phyloP scores from a whole-genome alignment of 192 early-diverging fungal genomes.

The Dissophora ornata region DNA sequence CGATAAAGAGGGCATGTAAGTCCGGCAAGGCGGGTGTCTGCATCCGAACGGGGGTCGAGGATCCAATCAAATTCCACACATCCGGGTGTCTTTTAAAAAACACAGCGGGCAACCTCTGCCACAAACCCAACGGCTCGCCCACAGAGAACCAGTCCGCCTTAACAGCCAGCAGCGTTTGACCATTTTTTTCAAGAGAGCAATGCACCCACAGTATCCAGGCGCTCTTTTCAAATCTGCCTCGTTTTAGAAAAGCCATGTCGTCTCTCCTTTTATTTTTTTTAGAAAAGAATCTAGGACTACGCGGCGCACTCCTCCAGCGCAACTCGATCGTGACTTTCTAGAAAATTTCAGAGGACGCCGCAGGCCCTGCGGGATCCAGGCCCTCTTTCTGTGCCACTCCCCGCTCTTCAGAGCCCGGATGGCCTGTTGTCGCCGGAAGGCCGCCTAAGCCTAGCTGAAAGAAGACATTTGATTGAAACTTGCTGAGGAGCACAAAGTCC shows the following conservation, averaged over 20 bases:
- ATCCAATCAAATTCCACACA: constrained; percentile 6
- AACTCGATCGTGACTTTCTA: too few species aligned
- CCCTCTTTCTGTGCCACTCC: too few species aligned
- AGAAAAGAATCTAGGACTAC: too few species aligned
- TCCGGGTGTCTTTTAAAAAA: constrained; percentile 4
- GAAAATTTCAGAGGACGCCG: too few species aligned
- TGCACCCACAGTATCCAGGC: constrained; percentile 2
- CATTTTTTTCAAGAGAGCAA: background rate
- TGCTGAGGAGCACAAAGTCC: too few species aligned
- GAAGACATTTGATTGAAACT: too few species aligned
- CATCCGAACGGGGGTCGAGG: constrained; percentile 6
- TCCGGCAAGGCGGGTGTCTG: constrained; percentile 1
- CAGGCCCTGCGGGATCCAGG: too few species aligned
- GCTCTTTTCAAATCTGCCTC: constrained; percentile 4
- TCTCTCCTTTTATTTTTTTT: background rate
- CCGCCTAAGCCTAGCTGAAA: too few species aligned
- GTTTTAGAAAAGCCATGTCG: background rate
- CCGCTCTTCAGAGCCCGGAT: too few species aligned
- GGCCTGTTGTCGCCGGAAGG: too few species aligned
- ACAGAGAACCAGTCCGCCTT: constrained; percentile 1
- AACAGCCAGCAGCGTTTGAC: constrained; percentile 1
- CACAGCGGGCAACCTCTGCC: constrained; percentile 1
- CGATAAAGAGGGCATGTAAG: too few species aligned
- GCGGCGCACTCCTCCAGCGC: too few species aligned
- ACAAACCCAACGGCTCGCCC: background rate